Evolutionary conservation across 768 basidiomycete species (phyloP).

Genomic region (Xerocomus potaroensis): DNA sequence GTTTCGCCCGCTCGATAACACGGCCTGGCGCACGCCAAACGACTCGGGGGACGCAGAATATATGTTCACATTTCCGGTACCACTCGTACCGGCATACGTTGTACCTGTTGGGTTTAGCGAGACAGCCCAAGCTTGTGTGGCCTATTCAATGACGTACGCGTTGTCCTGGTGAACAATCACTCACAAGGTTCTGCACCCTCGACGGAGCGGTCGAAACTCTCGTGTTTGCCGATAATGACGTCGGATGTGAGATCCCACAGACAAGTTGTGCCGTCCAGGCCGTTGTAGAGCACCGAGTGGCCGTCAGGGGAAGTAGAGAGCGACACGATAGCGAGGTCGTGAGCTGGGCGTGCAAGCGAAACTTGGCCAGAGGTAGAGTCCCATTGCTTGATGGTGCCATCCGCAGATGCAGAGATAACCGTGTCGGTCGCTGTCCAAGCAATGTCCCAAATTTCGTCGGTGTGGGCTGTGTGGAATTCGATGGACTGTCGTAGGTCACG

Average conservation of each 20-base stretch:
- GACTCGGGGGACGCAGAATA: constrained; percentile 64
- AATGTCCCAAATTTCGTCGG: constrained; percentile 76
- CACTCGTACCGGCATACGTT: constrained; percentile 71
- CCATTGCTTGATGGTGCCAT: constrained; percentile 75
- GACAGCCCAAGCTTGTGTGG: constrained; percentile 68
- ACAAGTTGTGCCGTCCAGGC: constrained; percentile 77
- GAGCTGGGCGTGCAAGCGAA: constrained; percentile 56
- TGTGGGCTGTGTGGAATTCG: constrained; percentile 51
- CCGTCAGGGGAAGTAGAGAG: constrained; percentile 70
- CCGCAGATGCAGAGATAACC: constrained; percentile 69
- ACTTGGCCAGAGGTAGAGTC: constrained; percentile 62
- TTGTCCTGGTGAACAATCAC: constrained; percentile 24
- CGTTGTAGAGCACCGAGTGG: constrained; percentile 66
- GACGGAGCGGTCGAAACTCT: constrained; percentile 64
- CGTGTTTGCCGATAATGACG: constrained; percentile 56
- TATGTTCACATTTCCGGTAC: constrained; percentile 65
- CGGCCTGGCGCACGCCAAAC: constrained; percentile 61
- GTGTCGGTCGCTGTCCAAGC: constrained; percentile 65
- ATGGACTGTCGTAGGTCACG: constrained; percentile 1
- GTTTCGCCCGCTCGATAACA: constrained; percentile 60
- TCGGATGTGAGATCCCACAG: constrained; percentile 70
- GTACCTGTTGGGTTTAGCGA: constrained; percentile 73
- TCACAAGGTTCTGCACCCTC: constrained; percentile 64
- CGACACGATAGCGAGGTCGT: constrained; percentile 82
- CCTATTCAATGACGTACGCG: neutral